phyloP scores from a whole-genome alignment of 2,329 filamentous ascomycete genomes.

The Alternaria brassicae region DNA sequence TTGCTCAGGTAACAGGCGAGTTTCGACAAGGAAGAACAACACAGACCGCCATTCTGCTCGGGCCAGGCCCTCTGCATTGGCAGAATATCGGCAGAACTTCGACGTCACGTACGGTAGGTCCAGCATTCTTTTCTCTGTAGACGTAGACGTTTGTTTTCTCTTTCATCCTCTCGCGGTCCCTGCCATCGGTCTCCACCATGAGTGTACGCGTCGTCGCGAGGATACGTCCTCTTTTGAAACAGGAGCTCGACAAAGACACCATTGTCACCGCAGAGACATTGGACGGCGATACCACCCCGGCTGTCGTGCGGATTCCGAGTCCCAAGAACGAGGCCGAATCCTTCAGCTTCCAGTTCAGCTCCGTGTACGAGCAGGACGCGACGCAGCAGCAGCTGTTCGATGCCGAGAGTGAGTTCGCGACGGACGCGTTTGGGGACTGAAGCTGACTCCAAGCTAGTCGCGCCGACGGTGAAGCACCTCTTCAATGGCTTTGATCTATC shows the following conservation, averaged over 20 bases:
- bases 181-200: conserved; percentile 38
- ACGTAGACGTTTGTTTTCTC: conserved; percentile 31
- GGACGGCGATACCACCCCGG: conserved; percentile 54
- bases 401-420: conserved; percentile 71
- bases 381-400: conserved; percentile 90
- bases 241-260: conserved; percentile 84
- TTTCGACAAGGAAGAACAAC: conserved; percentile 27
- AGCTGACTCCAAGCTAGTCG: conserved; percentile 63
- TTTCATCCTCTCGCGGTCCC: conserved; percentile 17
- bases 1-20: conserved; percentile 33
- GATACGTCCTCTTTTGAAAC: conserved; percentile 84
- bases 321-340: conserved; percentile 91
- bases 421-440: conserved; percentile 9
- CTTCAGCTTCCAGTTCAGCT: conserved; percentile 93
- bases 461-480: conserved; percentile 87
- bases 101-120: conserved; percentile 38
- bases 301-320: conserved; percentile 86
- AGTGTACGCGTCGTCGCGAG: conserved; percentile 88
- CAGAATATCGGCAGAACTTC: conserved; percentile 29
- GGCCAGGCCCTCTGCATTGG: conserved; percentile 23
- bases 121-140: conserved; percentile 44
- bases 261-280: conserved; percentile 72
- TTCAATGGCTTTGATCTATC: conserved; percentile 79
- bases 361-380: conserved; percentile 81
- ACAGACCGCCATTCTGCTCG: conserved; percentile 30